Evolutionary conservation across 164 flowering plant species (phyloP).

Genomic region (Protea cynaroides): DNA sequence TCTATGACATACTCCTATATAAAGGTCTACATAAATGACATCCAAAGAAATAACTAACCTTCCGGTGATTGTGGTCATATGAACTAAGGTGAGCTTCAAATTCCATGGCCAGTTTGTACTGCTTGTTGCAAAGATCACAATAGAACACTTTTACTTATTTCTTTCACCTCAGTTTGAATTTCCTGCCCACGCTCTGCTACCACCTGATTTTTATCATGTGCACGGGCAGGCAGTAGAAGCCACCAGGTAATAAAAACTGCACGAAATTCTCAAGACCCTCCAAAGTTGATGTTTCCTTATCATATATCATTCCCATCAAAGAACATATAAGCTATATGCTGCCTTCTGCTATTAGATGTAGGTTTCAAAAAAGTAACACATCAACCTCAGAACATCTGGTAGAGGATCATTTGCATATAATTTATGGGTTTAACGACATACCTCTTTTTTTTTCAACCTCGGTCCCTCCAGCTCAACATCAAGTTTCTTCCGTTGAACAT

Average conservation of each 20-base stretch:
- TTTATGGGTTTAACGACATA: constrained; percentile 31
- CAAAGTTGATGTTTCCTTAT: constrained; percentile 73
- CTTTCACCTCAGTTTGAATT: constrained; percentile 97
- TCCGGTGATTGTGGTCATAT: constrained; percentile 96
- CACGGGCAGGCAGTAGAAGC: constrained; percentile 99
- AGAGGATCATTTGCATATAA: constrained; percentile 6
- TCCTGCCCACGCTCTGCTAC: constrained; percentile 98
- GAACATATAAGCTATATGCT: constrained; percentile 87
- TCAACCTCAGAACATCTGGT: constrained; percentile 38
- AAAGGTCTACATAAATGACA: not conserved
- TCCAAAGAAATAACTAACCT: constrained; percentile 37
- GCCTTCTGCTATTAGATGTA: constrained; percentile 72
- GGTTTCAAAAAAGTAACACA: constrained; percentile 54
- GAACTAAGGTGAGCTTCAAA: constrained; percentile 96
- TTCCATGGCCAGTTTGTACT: constrained; percentile 95
- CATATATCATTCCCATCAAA: constrained; percentile 75
- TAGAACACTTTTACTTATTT: constrained; percentile 89
- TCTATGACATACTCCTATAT: not conserved
- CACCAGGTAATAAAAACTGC: constrained; percentile 99
- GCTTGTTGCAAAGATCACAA: constrained; percentile 98
- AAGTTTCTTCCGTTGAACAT: constrained; percentile 84
- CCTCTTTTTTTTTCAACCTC: constrained; percentile 90
- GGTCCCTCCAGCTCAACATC: constrained; percentile 87
- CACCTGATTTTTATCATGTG: constrained; percentile 97
- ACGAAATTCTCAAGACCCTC: constrained; percentile 90